Evolutionary conservation across 148 eudicot genomes (phyloP).

Genomic region (Rhododendron ferrugineum): DNA sequence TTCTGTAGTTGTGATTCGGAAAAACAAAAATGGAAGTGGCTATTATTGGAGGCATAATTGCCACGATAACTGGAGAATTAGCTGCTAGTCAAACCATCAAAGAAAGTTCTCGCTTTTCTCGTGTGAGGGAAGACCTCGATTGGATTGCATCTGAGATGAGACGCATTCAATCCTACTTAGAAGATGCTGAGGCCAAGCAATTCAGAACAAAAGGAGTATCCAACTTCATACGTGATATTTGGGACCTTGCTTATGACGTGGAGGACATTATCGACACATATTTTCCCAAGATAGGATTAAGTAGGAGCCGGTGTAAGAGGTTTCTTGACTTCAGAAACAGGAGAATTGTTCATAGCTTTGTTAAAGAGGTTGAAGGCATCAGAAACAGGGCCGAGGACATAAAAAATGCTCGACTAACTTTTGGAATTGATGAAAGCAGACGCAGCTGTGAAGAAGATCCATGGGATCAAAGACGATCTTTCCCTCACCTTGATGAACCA

Average conservation of each 20-base stretch:
- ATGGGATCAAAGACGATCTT: neutral
- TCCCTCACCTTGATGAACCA: neutral
- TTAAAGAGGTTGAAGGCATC: neutral
- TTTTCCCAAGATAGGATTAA: neutral
- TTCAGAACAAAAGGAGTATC: neutral
- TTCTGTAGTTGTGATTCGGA: neutral
- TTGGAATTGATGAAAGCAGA: neutral
- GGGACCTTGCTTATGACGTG: neutral
- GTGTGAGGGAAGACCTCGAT: neutral
- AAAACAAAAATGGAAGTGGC: neutral
- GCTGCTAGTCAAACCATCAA: neutral
- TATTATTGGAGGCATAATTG: neutral
- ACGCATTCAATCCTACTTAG: neutral
- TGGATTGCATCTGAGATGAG: constrained; percentile 2
- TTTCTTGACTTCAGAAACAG: neutral
- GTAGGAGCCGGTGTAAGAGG: neutral
- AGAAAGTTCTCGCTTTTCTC: neutral
- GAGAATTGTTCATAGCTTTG: neutral
- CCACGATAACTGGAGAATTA: neutral
- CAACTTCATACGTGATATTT: neutral
- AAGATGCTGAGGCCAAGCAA: constrained; percentile 10
- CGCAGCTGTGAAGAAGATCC: neutral
- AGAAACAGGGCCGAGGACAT: neutral
- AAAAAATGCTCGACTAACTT: neutral
- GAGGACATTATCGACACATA: neutral